phyloP scores from a whole-genome alignment of 2,329 filamentous ascomycete species.

The Fusarium newnesense region DNA sequence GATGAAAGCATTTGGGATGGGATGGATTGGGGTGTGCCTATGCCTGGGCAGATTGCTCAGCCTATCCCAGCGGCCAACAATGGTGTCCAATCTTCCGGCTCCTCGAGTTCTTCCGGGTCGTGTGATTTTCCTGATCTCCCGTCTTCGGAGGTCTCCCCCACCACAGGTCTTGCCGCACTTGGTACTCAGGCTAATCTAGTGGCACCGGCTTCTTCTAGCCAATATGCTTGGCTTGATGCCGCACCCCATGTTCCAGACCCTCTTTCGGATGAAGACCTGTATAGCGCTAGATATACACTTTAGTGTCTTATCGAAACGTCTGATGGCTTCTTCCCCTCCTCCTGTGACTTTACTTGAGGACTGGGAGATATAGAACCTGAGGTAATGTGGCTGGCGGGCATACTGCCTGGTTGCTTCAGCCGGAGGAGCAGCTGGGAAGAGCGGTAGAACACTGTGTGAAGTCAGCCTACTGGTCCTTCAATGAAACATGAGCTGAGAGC shows the following conservation, averaged over 20 bases:
- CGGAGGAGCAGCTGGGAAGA: background rate
- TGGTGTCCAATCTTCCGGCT: background rate
- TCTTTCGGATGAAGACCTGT: accelerated
- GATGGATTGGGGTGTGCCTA: accelerated
- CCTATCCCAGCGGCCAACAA: background rate
- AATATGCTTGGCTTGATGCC: accelerated
- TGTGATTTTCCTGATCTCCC: background rate
- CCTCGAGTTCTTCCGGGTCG: background rate
- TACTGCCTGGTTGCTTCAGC: accelerated
- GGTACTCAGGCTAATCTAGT: background rate
- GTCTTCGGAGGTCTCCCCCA: background rate
- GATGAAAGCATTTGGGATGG: accelerated
- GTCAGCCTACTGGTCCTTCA: background rate
- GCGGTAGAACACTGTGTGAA: background rate
- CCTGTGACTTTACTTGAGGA: background rate
- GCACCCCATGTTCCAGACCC: accelerated
- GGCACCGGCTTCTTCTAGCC: too few relatives aligned
- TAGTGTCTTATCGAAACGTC: background rate
- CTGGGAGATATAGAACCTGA: accelerated
- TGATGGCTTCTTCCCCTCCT: accelerated
- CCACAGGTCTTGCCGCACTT: too few relatives aligned
- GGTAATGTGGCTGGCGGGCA: background rate
- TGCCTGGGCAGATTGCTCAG: background rate
- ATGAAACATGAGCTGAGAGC: background rate
- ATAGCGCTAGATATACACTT: too few relatives aligned